Evolutionary conservation across 352 stramenopile species (phyloP), one percentile per base, ranked within the genome.

Genomic region (Blastocystis sp.): DNA sequence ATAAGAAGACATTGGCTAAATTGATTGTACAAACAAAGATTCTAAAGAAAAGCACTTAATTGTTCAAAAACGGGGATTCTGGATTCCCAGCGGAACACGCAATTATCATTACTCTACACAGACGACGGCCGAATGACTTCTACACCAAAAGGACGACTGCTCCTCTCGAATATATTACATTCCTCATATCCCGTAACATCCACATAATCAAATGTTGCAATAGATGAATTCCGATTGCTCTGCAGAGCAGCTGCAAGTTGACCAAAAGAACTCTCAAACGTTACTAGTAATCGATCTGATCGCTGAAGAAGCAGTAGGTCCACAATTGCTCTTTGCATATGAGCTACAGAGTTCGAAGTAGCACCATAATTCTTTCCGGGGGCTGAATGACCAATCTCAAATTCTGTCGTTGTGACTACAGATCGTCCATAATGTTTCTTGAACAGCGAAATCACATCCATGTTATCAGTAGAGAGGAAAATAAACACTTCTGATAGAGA

Each of bases 1-100:
- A 64, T 76, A 79, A 24, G 66, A 79, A 33, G 78, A 89, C 78
- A 89, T 89, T 51, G 9, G 73, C 6, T 62, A 35, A 64, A 81
- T 56, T 40, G 27, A 59, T 66, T 57, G 3, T 33, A 62, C 56
- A 62, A 62, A 62, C 56, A 62, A 62, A 33, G 19, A 33, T 62
- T n/a, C 56, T n/a, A 7, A 15, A 13, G 51, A 33, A 62, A 7
- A 33, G 19, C 15, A 15, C 56, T 13, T 13, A 62, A 62, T 62
- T 13, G 56, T 15, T 62, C 5, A 33, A 62, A 62, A n/a, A n/a
- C 19, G 19, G 56, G 56, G 56, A 62, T 48, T 48, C 9, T 48
- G 9, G 40, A 48, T 48, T 48, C 40, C 40, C 9, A 48, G 40
- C 40, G 9, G 40, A 2, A 48, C 40, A 48, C 2, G 40, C 40